Evolutionary conservation across 192 early-diverging fungal genomes (phyloP), one percentile per base, ranked within the genome.

Genomic region (Coemansia sp.): DNA sequence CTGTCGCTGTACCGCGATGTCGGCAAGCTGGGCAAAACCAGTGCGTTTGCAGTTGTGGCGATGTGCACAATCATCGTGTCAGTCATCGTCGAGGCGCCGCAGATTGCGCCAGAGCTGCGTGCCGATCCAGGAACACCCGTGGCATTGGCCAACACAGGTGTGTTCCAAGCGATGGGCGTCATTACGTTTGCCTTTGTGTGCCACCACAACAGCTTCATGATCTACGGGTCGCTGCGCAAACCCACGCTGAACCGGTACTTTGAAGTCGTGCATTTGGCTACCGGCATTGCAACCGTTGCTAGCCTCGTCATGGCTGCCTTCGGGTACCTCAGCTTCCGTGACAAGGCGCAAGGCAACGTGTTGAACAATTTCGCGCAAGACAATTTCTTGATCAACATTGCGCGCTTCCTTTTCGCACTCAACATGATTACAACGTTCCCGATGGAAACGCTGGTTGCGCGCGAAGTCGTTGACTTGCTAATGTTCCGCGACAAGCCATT

Each of bases 361-460:
- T 68, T 95, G 23, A 95, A 93, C 80, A 94, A 93, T 74, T 97
- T 97, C 71, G 85, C 93, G 7, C 75, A 82, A 43, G 85, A 92
- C 71, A 85, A 90, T 63, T 43, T 86, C 26, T 74, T 93, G 28
- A 95, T 95, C 74, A 95, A 94, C 75, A 77, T 92, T 62, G 91
- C 94, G 26, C 87, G 95, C 10, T 83, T 94, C 48, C 86, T 86
- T 30, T 95, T 97, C 75, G 95, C 90, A 4, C 83, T 94, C 28
- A 95, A 97, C 84, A 97, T 97, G 95, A 94, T 97, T 58, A 89
- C 94, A 7, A 95, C 95, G 26, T 87, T 94, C 43, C 95, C 95
- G 4, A 83, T 95, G 72, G 95, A 97, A 61, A 84, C 87, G 7
- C 92, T 97, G 78, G 94, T 97, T 31, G 92, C 91, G 55, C 86